These are phyloP conservation scores for Sporothrix euskadiensis DNA, from an alignment of 2,329 filamentous ascomycete genomes.

Conservation along the genomic window DNA sequence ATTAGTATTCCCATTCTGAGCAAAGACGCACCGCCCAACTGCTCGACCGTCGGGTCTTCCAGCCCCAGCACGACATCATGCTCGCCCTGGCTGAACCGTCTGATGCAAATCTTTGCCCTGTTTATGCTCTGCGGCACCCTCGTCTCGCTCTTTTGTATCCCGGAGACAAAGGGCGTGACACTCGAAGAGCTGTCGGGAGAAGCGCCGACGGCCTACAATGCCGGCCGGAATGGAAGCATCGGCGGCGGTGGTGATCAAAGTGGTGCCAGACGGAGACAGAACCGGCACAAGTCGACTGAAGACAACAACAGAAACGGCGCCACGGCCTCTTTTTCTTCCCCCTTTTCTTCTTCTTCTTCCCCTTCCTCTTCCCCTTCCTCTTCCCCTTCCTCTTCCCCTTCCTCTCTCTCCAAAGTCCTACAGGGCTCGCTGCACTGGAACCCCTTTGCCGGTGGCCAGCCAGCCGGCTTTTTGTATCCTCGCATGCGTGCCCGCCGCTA, in stretches of 20 bases:
- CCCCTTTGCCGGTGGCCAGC: constrained; percentile 52
- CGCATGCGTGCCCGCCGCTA: constrained; percentile 37
- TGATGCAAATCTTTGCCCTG: constrained; percentile 75
- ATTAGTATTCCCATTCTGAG: constrained; percentile 64
- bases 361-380: neutral
- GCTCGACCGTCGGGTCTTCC: constrained; percentile 48
- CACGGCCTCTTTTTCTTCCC: neutral
- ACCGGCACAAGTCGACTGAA: neutral
- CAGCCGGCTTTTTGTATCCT: constrained; percentile 54
- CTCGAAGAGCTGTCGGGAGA: constrained; percentile 71
- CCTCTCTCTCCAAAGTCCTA: constrained; percentile 23
- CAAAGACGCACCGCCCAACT: constrained; percentile 54
- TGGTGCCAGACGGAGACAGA: neutral
- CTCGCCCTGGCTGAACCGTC: constrained; percentile 65
- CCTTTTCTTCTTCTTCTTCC: neutral
- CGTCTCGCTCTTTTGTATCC: constrained; percentile 66
- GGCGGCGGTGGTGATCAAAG: constrained; percentile 39
- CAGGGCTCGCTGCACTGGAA: constrained; percentile 42
- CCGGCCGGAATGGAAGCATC: constrained; percentile 54
- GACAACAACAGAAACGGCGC: neutral
- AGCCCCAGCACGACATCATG: constrained; percentile 47
- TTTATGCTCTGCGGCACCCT: constrained; percentile 76
- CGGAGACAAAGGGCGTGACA: constrained; percentile 73
- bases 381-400: neutral
- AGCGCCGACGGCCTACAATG: constrained; percentile 59